Evolutionary conservation across 1,284 basidiomycete species (phyloP).

Genomic region (Porodaedalea pini): DNA sequence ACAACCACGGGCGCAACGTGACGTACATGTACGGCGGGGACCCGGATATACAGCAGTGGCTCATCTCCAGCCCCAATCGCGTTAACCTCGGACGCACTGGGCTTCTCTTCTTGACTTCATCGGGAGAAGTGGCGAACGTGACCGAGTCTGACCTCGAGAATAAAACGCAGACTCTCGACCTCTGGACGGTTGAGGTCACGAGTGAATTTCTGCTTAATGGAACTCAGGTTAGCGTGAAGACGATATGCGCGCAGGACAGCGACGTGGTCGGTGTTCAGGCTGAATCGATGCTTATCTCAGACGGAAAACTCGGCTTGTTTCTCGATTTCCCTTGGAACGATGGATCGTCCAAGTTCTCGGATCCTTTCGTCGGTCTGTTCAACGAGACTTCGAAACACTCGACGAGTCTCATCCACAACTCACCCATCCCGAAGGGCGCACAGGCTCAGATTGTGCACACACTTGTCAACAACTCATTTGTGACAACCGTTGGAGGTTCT

Average conservation of each 20-base stretch:
- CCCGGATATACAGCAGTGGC: conserved; percentile 48
- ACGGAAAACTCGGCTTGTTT: conserved; percentile 45
- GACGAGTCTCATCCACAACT: conserved; percentile 33
- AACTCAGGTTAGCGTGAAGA: conserved; percentile 37
- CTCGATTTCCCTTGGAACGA: conserved; percentile 65
- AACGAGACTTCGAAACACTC: conserved; percentile 47
- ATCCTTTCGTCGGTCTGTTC: conserved; percentile 54
- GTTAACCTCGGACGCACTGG: conserved; percentile 53
- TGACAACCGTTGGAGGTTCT: conserved; percentile 43
- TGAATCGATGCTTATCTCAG: conserved; percentile 38
- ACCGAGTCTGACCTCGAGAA: conserved; percentile 39
- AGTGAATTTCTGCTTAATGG: conserved; percentile 43
- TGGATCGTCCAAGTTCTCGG: conserved; percentile 50
- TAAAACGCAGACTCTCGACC: conserved; percentile 43
- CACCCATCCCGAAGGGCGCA: conserved; percentile 25
- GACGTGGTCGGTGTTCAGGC: conserved; percentile 42
- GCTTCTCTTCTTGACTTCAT: conserved; percentile 38
- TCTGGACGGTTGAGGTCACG: conserved; percentile 52
- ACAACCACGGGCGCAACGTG: conserved; percentile 47
- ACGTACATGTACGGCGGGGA: conserved; percentile 52
- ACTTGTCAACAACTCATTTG: conserved; percentile 40
- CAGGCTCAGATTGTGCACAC: conserved; percentile 42
- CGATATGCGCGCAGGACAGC: conserved; percentile 38
- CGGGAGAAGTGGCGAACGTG: conserved; percentile 33
- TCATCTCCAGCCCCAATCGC: conserved; percentile 56